Conservation (phyloP, 1,139 yeast species). For the Blastobotrys illinoisensis region DNA sequence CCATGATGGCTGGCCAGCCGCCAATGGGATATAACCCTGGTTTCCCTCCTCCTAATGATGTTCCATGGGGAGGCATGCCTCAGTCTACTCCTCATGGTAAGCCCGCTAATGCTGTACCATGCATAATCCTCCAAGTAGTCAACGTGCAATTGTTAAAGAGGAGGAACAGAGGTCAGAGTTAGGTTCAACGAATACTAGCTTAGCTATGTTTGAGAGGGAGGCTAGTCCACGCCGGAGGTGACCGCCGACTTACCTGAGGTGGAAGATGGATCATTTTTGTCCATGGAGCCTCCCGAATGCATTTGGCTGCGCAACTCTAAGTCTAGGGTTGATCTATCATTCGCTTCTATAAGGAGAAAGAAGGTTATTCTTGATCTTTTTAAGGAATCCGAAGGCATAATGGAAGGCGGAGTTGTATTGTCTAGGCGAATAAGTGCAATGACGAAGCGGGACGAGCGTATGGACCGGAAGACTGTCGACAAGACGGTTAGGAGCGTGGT, state of each 20-base stretch:
- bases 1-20: background rate
- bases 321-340: slow-evolving; percentile 19
- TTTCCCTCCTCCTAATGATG: background rate
- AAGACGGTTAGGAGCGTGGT: slow-evolving; percentile 26
- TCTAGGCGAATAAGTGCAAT: slow-evolving; percentile 22
- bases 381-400: slow-evolving; percentile 31
- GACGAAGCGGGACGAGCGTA: slow-evolving; percentile 22
- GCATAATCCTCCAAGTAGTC: background rate
- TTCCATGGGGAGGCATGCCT: background rate
- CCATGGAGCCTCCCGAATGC: background rate
- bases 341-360: slow-evolving; percentile 32
- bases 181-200: background rate
- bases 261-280: too few species aligned
- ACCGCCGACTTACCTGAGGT: too few species aligned
- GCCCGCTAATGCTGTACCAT: background rate
- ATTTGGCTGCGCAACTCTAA: slow-evolving; percentile 5
- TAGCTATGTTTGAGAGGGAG: background rate
- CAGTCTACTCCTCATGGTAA: background rate
- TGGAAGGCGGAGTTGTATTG: slow-evolving; percentile 28
- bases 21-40: background rate
- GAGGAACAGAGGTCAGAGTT: background rate
- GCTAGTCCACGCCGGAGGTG: background rate
- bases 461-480: slow-evolving; percentile 33
- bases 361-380: slow-evolving; percentile 29
- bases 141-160: background rate